These are phyloP conservation scores for Trichomonascaceae sp. DNA, from an alignment of 1,139 yeast species.

Conservation along the genomic window DNA sequence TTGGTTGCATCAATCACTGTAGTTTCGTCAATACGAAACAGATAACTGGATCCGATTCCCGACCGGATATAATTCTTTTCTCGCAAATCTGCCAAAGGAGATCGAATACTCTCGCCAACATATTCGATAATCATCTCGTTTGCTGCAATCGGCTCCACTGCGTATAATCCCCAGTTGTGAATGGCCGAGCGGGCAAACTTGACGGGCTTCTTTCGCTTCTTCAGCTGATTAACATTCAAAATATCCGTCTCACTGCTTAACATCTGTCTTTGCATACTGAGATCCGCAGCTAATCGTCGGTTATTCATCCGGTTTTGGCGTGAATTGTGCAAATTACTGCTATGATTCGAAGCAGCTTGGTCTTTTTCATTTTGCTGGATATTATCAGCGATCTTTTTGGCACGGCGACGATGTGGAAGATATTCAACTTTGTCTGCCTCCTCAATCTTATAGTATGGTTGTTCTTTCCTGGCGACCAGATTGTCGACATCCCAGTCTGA, in stretches of 20 bases:
- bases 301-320: constrained; percentile 85
- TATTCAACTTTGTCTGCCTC: constrained; percentile 70
- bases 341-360: constrained; percentile 19
- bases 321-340: constrained; percentile 46
- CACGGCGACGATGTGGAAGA: constrained; percentile 67
- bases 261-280: constrained; percentile 71
- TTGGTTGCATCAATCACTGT: constrained; percentile 97
- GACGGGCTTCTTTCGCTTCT: constrained; percentile 88
- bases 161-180: constrained; percentile 97
- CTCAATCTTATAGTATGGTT: constrained; percentile 68
- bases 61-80: constrained; percentile 81
- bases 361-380: constrained; percentile 34
- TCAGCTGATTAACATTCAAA: constrained; percentile 67
- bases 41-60: constrained; percentile 92
- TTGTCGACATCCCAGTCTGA: constrained; percentile 11
- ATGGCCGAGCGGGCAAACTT: constrained; percentile 94
- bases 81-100: constrained; percentile 89
- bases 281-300: constrained; percentile 86
- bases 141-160: constrained; percentile 88
- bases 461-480: constrained; percentile 55
- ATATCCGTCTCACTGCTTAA: constrained; percentile 80
- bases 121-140: constrained; percentile 97
- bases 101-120: constrained; percentile 94
- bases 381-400: constrained; percentile 36
- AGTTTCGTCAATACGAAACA: constrained; percentile 87